Percentiles rank a stretch among this genome's conserved stretches.
Conservation (phyloP, 2,329 filamentous ascomycete species). For the Beauveria pseudobassiana region DNA sequence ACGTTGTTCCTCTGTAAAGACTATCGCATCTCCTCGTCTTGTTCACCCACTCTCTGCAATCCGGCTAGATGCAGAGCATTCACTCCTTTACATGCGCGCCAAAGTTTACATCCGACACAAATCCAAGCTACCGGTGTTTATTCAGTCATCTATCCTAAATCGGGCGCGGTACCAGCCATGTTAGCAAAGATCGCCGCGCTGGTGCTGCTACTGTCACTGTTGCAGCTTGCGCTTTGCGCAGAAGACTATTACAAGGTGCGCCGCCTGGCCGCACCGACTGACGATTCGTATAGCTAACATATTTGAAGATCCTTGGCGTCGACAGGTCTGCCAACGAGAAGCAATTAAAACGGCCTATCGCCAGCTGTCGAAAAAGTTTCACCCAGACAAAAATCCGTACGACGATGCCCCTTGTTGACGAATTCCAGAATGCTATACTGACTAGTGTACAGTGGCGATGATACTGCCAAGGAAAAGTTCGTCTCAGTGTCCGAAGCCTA, state of each 20-base stretch:
- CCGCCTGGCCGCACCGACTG: conserved; percentile 1
- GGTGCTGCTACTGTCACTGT: conserved; percentile 43
- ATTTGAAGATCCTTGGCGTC: conserved; percentile 64
- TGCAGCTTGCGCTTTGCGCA: conserved; percentile 48
- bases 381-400: conserved; percentile 97
- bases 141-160: background rate
- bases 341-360: conserved; percentile 89
- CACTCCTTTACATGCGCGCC: background rate
- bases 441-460: conserved; percentile 53
- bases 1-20: background rate
- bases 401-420: conserved; percentile 24
- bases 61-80: background rate
- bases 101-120: background rate
- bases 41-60: background rate
- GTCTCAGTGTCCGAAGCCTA: conserved; percentile 93
- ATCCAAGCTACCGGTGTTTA: background rate
- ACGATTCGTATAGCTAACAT: background rate
- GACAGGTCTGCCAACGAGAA: conserved; percentile 72
- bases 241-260: conserved; percentile 75
- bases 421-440: background rate
- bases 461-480: conserved; percentile 80
- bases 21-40: background rate
- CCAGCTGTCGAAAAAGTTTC: conserved; percentile 86
- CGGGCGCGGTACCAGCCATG: conserved; percentile 32
- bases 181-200: conserved; percentile 43